Percentiles rank a stretch among this genome's conserved stretches.
These are phyloP conservation scores for Blepharisma japonicum DNA, from an alignment of 73 alveolate genomes.

Conservation along the genomic window DNA sequence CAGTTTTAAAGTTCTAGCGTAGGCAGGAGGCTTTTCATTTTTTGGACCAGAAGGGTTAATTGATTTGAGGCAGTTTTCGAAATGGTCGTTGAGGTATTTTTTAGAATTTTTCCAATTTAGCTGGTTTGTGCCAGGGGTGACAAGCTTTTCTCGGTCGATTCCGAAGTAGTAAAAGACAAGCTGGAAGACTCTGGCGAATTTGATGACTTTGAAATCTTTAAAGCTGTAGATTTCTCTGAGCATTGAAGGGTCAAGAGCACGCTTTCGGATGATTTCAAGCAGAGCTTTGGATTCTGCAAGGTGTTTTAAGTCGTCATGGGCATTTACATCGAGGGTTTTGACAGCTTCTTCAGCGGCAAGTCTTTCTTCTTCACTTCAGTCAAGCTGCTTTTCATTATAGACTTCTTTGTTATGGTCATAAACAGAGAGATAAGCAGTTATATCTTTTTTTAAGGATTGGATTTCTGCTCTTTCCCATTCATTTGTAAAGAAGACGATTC, in stretches of 20 bases:
- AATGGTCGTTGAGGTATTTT: slow-evolving; percentile 50
- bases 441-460: slow-evolving; percentile 69
- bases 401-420: slow-evolving; percentile 59
- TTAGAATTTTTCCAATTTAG: slow-evolving; percentile 84
- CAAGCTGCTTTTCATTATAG: slow-evolving; percentile 67
- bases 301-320: slow-evolving; percentile 69
- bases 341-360: slow-evolving; percentile 60
- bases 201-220: slow-evolving; percentile 70
- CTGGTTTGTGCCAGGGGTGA: slow-evolving; percentile 75
- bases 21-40: slow-evolving; percentile 50
- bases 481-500: slow-evolving; percentile 56
- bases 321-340: slow-evolving; percentile 35
- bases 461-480: slow-evolving; percentile 69
- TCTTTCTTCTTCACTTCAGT: slow-evolving; percentile 61
- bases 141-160: slow-evolving; percentile 59
- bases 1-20: slow-evolving; percentile 66
- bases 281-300: slow-evolving; percentile 42
- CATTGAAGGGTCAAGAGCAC: background rate
- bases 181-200: slow-evolving; percentile 78
- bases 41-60: slow-evolving; percentile 72
- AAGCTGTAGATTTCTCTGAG: slow-evolving; percentile 15
- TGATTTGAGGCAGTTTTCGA: slow-evolving; percentile 39
- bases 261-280: background rate
- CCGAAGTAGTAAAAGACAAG: slow-evolving; percentile 71
- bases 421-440: slow-evolving; percentile 59